These are phyloP conservation scores for Globisporangium okanoganense DNA, from an alignment of 352 stramenopile species.

Conservation along the genomic window DNA sequence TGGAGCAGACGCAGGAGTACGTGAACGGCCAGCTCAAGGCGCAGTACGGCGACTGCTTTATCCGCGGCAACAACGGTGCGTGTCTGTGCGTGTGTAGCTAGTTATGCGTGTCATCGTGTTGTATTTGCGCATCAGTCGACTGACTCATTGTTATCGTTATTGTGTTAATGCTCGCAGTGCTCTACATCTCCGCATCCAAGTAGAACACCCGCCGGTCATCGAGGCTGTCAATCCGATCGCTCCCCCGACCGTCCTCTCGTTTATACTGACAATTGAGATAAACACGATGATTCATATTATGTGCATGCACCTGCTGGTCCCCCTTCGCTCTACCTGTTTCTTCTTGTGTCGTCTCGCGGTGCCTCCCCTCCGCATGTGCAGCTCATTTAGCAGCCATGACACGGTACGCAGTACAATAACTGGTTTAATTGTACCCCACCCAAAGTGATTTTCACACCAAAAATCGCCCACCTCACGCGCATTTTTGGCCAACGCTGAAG, in stretches of 20 bases:
- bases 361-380: no score
- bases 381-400: background rate
- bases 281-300: constrained; percentile 1
- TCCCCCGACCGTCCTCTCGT: background rate
- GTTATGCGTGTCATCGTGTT: background rate
- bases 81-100: background rate
- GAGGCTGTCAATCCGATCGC: background rate
- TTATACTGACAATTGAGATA: background rate
- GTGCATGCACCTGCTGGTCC: background rate
- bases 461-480: background rate
- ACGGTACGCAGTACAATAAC: background rate
- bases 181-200: constrained; percentile 86
- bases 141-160: background rate
- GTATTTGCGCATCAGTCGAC: background rate
- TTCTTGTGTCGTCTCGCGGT: no score
- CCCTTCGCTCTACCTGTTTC: background rate
- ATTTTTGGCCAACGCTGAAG: background rate
- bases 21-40: constrained; percentile 98
- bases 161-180: constrained; percentile 30
- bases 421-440: background rate
- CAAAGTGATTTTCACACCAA: background rate
- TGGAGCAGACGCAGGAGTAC: constrained; percentile 99
- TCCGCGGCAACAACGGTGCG: constrained; percentile 99
- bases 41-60: constrained; percentile 99
- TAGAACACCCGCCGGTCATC: constrained; percentile 19